phyloP scores from a whole-genome alignment of 768 basidiomycete species.

The Austroboletus festivus region DNA sequence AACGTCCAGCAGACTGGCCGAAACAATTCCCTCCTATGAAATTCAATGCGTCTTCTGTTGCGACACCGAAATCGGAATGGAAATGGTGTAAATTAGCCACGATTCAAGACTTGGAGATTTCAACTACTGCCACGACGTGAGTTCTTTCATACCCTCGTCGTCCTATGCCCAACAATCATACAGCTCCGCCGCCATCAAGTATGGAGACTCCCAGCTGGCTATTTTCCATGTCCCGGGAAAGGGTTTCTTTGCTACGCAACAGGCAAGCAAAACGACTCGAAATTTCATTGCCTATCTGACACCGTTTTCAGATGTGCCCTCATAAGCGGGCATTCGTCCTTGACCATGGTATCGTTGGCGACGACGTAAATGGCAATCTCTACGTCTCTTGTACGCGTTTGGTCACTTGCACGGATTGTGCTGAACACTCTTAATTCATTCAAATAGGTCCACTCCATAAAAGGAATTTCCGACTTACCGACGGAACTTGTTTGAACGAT shows the following conservation, averaged over 20 bases:
- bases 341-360: slow-evolving; percentile 66
- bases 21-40: slow-evolving; percentile 50
- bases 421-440: neutral
- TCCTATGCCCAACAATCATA: neutral
- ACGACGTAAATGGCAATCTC: slow-evolving; percentile 52
- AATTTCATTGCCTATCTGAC: neutral
- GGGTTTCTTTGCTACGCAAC: slow-evolving; percentile 66
- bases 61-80: slow-evolving; percentile 51
- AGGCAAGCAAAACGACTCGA: slow-evolving; percentile 39
- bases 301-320: slow-evolving; percentile 38
- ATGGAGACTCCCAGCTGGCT: slow-evolving; percentile 65
- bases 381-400: slow-evolving; percentile 45
- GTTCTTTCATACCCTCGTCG: slow-evolving; percentile 13
- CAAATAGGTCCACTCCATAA: slow-evolving; percentile 59
- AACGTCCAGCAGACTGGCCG: slow-evolving; percentile 67
- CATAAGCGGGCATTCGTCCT: slow-evolving; percentile 66
- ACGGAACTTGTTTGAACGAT: slow-evolving; percentile 60
- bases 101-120: slow-evolving; percentile 46
- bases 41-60: slow-evolving; percentile 37
- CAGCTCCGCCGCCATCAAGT: slow-evolving; percentile 52
- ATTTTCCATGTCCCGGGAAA: slow-evolving; percentile 60
- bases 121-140: slow-evolving; percentile 46
- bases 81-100: slow-evolving; percentile 51
- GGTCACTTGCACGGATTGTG: neutral
- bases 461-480: slow-evolving; percentile 55